Base-by-base conservation (phyloP, 192 early-diverging fungal genomes). In the Linnemannia hyalina region DNA sequence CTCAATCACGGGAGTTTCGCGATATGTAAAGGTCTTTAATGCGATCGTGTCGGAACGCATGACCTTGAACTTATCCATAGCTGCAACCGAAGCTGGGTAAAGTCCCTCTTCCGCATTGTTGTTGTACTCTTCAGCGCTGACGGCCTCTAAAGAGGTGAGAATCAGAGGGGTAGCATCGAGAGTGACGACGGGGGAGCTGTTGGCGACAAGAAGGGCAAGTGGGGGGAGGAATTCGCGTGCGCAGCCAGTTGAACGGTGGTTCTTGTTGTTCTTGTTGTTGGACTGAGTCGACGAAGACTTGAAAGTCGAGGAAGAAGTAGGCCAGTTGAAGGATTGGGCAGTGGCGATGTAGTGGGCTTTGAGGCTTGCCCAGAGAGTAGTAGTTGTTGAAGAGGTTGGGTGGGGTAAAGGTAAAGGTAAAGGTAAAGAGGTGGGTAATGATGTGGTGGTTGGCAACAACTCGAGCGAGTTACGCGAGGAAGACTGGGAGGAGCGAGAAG, bases 51-150 rank as follows among this genome's bases (percentile, higher is more conserved):
- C 75, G 10, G 79, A 74, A 15, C 79, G 60, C 75, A 77, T 71
- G 74, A 76, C 71, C 72, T 81, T 81, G 76, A 86, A 77, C 65
- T 81, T 80, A 72, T 86, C 84, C 75, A 82, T 74, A 0, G 81
- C 73, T 41, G 78, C 78, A 40, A 85, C 74, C 6, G 83, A 85
- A 16, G 46, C 78, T 4, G 83, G 75, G 29, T 80, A 85, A 29
- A 15, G 40, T 15, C 71, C 82, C 60, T 63, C 46, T 26, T 22
- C 47, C 15, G 3, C 16, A 20, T 38, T n/a, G 44, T 49, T 22
- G 54, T 20, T 70, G 36, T 9, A 65, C 60, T 65, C 26, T 15
- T 26, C 60, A 65, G 26, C 70, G 35, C 44, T 70, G 46, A 15
- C 71, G 5, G 54, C 74, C 44, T 68, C 35, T 36, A 70, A 82